Evolutionary conservation across 495 filamentous ascomycete genomes (phyloP), one percentile per base, ranked within the genome.

Genomic region (Pyrenopolyporus hunteri): DNA sequence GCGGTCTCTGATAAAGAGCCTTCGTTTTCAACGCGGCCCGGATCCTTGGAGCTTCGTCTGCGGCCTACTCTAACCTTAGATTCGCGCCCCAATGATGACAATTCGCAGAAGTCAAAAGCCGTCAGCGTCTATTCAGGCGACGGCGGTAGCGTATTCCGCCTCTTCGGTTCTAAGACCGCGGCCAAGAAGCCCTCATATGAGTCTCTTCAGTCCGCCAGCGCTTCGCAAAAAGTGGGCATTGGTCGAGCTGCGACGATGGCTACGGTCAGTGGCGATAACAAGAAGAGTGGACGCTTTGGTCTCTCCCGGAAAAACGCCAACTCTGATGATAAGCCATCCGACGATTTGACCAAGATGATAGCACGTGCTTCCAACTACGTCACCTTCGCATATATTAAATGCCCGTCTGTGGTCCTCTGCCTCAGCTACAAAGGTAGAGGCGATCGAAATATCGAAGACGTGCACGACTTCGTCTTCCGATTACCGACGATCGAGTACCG

Each of bases 281-380:
- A 89, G 60, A 80, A 80, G 57, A 58, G 59, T 11, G 72, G 77
- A 1, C 79, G 79, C 44, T 82, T 82, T 57, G 70, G 48, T 11
- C 71, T 80, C 11, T 71, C 75, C 8, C 68, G 75, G 46, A 74
- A 70, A 55, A 42, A 70, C 7, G 69, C 47, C 33, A 62, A 61
- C 8, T 71, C 75, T 4, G 70, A 72, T 5, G 71, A 76, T 11
- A 80, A 82, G 66, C 80, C 83, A 4, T 90, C 89, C 0, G 95
- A 98, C 68, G 95, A 99, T 64, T 76, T 99, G n/a, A 91, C 92
- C 1, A 93, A 96, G 76, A 99, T 99, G 94, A 93, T 99, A 71
- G 86, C 88, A 43, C 86, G 94, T 25, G 94, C 94, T 5, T 94
- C 89, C 16, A 96, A 93, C 70, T 98, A 94, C 76, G 97, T 97